Base-by-base conservation (phyloP, 2,329 filamentous ascomycete genomes). In the Calonectria hongkongensis region DNA sequence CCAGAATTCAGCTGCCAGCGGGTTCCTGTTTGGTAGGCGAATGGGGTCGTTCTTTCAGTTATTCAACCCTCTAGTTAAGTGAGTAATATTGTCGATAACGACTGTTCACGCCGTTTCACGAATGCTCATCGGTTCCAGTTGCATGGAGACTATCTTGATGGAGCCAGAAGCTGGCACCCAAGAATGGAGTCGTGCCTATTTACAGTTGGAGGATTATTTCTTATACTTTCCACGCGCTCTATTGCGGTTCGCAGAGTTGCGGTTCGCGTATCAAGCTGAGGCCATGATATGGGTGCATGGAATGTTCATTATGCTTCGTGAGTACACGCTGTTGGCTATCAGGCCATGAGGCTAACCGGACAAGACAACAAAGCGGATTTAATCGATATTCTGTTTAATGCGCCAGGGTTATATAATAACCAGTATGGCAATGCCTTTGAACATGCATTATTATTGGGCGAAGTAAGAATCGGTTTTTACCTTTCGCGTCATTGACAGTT, bases 241-340 rank as follows among this genome's bases (percentile, higher is more conserved):
- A 9, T 39, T 63, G 41, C 58, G 58, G 9, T 63, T 63, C 21
- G 58, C 39, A 18, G 58, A 63, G 12, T 25, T 63, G 9, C 39
- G 27, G 4, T 63, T 45, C 6, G 39, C 28, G 2, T 63, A 63
- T 47, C 58, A 63, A 47, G 58, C 58, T 16, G 58, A 63, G 16
- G 58, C 58, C 18, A 63, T 63, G 58, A 47, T 63, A 18, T 63
- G 58, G 58, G 27, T 63, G 9, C 58, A 63, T n/a, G 58, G 58
- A 39, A 43, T 63, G 39, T 63, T 63, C 16, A 63, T 63, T 41
- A 63, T 63, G 41, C 58, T 63, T 60, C 54, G 54, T 60, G 7
- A 60, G 58, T 63, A 25, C 10, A 21, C 7, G 2, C 9, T n/a
- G 2, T 18, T 1, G 25, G 7, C 18, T n/a, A 10, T 18, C 9